phyloP scores from a whole-genome alignment of 345 rosid genomes.

The Euphorbia peplus region DNA sequence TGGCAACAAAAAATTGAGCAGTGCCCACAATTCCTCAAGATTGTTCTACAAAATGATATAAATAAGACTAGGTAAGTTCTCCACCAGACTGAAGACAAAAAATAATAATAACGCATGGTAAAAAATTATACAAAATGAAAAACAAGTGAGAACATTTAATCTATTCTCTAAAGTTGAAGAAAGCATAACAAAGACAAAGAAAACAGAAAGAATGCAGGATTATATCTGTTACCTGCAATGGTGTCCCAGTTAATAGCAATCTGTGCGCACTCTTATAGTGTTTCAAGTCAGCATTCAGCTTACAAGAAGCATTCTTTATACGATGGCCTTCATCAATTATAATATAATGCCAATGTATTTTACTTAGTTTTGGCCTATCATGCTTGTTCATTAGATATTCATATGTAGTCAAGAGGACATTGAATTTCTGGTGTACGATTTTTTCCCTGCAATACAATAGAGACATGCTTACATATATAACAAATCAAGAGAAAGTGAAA shows the following conservation, averaged over 20 bases:
- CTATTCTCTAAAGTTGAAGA: neutral
- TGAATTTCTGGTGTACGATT: conserved; percentile 84
- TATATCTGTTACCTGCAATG: conserved; percentile 57
- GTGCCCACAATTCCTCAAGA: conserved; percentile 94
- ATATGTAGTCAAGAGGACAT: conserved; percentile 84
- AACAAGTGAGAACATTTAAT: neutral
- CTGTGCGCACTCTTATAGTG: conserved; percentile 83
- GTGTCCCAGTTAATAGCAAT: conserved; percentile 86
- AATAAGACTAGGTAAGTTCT: conserved; percentile 13
- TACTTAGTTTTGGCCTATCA: conserved; percentile 86
- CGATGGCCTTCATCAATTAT: conserved; percentile 98
- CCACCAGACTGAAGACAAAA: conserved; percentile 1
- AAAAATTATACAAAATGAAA: neutral
- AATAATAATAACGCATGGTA: neutral
- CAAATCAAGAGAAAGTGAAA: conserved; percentile 5
- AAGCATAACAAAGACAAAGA: neutral
- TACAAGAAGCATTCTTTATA: conserved; percentile 95
- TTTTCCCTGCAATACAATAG: conserved; percentile 62
- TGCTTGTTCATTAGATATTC: conserved; percentile 97
- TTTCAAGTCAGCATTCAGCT: conserved; percentile 89
- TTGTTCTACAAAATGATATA: conserved; percentile 56
- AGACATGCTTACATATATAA: conserved; percentile 17
- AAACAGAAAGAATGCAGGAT: neutral
- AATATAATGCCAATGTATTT: conserved; percentile 85
- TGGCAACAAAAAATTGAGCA: conserved; percentile 86